Evolutionary conservation across 768 basidiomycete genomes (phyloP).

Genomic region (Suillus ampliporus): DNA sequence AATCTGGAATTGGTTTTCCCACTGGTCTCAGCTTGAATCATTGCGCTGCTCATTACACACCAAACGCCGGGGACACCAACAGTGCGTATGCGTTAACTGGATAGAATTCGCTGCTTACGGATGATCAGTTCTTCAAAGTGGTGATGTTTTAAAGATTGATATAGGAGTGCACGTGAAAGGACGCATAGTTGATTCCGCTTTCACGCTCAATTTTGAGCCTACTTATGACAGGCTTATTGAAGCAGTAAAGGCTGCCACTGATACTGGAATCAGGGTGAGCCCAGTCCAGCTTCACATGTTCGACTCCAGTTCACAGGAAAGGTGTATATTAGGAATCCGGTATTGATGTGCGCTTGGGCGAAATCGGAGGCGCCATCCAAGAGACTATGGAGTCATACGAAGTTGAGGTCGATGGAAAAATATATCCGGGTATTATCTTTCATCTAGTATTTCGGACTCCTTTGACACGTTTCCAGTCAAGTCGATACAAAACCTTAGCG

Average conservation of each 20-base stretch:
- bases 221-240: slow-evolving; percentile 89
- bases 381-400: slow-evolving; percentile 99
- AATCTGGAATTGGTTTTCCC: slow-evolving; percentile 93
- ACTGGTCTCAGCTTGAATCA: slow-evolving; percentile 94
- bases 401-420: slow-evolving; percentile 88
- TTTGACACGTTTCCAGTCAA: slow-evolving; percentile 63
- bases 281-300: slow-evolving; percentile 9
- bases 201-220: slow-evolving; percentile 88
- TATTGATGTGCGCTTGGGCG: slow-evolving; percentile 92
- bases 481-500: slow-evolving; percentile 91
- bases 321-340: slow-evolving; percentile 81
- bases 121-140: slow-evolving; percentile 70
- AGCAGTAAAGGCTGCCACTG: slow-evolving; percentile 93
- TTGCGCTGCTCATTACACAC: slow-evolving; percentile 96
- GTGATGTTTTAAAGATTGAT: slow-evolving; percentile 96
- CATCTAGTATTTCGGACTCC: neutral
- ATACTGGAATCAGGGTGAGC: slow-evolving; percentile 84
- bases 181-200: slow-evolving; percentile 94
- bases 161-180: slow-evolving; percentile 97
- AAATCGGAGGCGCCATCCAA: slow-evolving; percentile 90
- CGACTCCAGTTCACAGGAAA: slow-evolving; percentile 2
- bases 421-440: slow-evolving; percentile 65
- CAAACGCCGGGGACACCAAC: slow-evolving; percentile 89
- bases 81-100: slow-evolving; percentile 50
- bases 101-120: slow-evolving; percentile 15